Percentiles rank a stretch among this genome's conserved stretches.
Evolutionary conservation across 1,284 basidiomycete genomes (phyloP).

Genomic region (Bjerkandera adusta): DNA sequence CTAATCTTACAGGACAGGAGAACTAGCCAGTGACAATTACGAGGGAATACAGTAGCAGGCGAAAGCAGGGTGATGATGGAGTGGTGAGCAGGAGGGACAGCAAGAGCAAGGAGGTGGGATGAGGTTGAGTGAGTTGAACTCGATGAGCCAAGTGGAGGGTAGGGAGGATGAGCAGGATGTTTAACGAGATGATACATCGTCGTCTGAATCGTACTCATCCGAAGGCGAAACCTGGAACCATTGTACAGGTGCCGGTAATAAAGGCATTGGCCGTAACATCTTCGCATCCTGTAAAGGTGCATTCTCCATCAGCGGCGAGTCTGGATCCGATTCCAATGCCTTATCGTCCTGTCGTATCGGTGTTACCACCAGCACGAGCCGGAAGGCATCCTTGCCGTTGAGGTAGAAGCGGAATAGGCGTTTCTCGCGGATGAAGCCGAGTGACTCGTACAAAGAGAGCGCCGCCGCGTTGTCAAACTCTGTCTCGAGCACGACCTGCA

Average conservation of each 20-base stretch:
- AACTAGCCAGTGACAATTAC: no score
- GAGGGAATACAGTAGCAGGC: no score
- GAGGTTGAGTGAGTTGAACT: no score
- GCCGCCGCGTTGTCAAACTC: slow-evolving; percentile 92
- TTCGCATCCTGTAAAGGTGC: slow-evolving; percentile 1
- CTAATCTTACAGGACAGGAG: no score
- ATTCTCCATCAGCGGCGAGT: background rate
- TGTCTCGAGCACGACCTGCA: slow-evolving; percentile 92
- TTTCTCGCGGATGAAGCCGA: slow-evolving; percentile 97
- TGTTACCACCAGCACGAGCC: slow-evolving; percentile 65
- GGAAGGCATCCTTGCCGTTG: slow-evolving; percentile 87
- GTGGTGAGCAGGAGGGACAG: no score
- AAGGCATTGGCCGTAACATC: slow-evolving; percentile 5
- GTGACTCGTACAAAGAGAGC: slow-evolving; percentile 83
- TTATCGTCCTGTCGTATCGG: slow-evolving; percentile 22
- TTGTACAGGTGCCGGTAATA: slow-evolving; percentile 18
- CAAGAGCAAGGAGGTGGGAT: no score
- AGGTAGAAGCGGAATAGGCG: slow-evolving; percentile 94
- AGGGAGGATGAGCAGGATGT: no score
- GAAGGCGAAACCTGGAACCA: slow-evolving; percentile 23
- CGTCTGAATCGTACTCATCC: slow-evolving; percentile 25
- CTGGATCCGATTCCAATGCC: slow-evolving; percentile 7
- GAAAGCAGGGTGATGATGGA: no score
- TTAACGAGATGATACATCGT: slow-evolving; percentile 29
- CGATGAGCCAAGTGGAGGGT: no score